phyloP scores from a whole-genome alignment of 768 basidiomycete genomes.

The Leccinum incarnatum region DNA sequence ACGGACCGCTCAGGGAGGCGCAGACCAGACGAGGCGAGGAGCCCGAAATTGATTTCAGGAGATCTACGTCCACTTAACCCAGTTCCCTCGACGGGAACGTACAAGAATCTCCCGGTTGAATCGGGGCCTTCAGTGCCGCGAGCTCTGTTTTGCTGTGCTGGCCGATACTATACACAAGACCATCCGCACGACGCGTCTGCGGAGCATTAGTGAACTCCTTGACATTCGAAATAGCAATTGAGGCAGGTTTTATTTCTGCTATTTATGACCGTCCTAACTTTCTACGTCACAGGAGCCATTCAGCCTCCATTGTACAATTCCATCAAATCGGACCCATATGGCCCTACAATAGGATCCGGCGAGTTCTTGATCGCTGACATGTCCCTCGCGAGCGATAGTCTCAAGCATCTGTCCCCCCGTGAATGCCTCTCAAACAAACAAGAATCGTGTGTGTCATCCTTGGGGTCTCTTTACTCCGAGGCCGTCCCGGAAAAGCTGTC shows the following conservation, averaged over 20 bases:
- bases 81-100: conserved; percentile 10
- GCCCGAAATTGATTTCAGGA: conserved; percentile 58
- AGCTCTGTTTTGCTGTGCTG: conserved; percentile 22
- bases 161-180: conserved; percentile 19
- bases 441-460: conserved; percentile 11
- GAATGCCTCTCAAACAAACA: conserved; percentile 19
- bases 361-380: conserved; percentile 23
- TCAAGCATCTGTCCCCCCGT: conserved; percentile 17
- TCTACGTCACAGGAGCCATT: conserved; percentile 31
- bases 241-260: conserved; percentile 30
- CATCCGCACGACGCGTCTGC: conserved; percentile 30
- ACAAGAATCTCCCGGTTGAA: conserved; percentile 25
- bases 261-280: conserved; percentile 25
- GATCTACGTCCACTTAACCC: no score
- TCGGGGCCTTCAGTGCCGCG: conserved; percentile 8
- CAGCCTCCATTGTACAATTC: conserved; percentile 33
- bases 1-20: conserved; percentile 58
- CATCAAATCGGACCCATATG: conserved; percentile 28
- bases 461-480: conserved; percentile 17
- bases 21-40: conserved; percentile 87
- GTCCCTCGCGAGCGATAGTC: conserved; percentile 13
- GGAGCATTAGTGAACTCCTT: conserved; percentile 23
- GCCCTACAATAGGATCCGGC: conserved; percentile 27
- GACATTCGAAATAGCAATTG: conserved; percentile 24
- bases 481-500: conserved; percentile 22